These are phyloP conservation scores for Voacanga thouarsii DNA, from an alignment of 257 asterid species.

Conservation along the genomic window DNA sequence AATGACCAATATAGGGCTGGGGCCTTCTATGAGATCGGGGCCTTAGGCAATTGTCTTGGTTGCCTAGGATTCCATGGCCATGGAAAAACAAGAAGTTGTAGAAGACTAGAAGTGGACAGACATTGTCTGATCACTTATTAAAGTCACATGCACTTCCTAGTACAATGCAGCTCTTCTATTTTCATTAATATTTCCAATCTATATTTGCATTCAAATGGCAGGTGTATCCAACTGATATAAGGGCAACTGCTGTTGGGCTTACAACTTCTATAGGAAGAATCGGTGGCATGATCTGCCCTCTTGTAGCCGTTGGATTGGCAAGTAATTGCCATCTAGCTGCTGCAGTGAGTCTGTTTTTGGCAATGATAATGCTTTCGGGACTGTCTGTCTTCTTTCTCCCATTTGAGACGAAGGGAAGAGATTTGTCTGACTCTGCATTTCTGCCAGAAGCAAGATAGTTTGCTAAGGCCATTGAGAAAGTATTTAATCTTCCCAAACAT, in stretches of 20 bases:
- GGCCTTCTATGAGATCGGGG: too few species aligned
- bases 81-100: too few species aligned
- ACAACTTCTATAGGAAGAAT: conserved; percentile 52
- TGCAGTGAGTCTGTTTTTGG: conserved; percentile 50
- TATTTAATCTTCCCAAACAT: neutral
- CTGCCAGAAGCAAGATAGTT: conserved; percentile 2
- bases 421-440: conserved; percentile 21
- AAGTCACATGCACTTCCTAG: neutral
- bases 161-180: neutral
- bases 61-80: too few species aligned
- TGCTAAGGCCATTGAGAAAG: neutral
- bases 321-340: conserved; percentile 47
- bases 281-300: conserved; percentile 74
- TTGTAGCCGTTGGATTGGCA: conserved; percentile 58
- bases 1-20: too few species aligned
- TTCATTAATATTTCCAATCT: neutral
- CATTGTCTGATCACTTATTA: too few species aligned
- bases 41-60: too few species aligned
- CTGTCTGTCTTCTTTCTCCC: conserved; percentile 48
- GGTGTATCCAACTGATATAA: conserved; percentile 68
- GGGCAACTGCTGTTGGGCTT: conserved; percentile 59
- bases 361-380: conserved; percentile 37
- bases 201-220: conserved; percentile 15
- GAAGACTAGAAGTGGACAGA: too few species aligned
- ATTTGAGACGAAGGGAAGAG: conserved; percentile 31